Base-by-base conservation (phyloP, 2,329 filamentous ascomycete genomes). In the Cytospora schulzeri region DNA sequence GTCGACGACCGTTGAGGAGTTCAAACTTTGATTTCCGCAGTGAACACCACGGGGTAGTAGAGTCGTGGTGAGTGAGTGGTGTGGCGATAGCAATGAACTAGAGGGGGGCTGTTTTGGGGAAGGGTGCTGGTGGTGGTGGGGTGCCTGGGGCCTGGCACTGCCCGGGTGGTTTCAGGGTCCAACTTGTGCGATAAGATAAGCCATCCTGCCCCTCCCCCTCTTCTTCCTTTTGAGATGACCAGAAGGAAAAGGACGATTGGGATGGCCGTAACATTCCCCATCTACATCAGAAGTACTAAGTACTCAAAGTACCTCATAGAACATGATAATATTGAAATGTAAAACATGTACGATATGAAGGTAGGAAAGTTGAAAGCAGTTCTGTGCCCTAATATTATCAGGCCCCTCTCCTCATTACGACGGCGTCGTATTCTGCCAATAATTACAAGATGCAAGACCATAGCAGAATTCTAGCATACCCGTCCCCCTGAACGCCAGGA, bases 121-220 rank as follows among this genome's bases (percentile, higher is more conserved):
- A 45, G 17, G 7, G 1, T 19, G 15, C 8, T 55, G 19, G 29
- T 41, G 35, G 15, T 38, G 35, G 35, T 15, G 55, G 29, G 6
- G 8, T 31, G 29, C 29, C 29, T 31, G 29, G 29, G n/a, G n/a
- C n/a, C n/a, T n/a, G n/a, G n/a, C n/a, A n/a, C n/a, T n/a, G n/a
- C n/a, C n/a, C n/a, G n/a, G n/a, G n/a, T 6, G 31, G 9, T 8
- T 24, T 3, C 19, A 19, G 29, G 29, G 17, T 45, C 24, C 26
- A 22, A 29, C n/a, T n/a, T 15, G 52, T 45, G 19, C 60, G 60
- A 62, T 62, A 62, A 62, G 60, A 62, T 62, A 62, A 62, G 60
- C 59, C 33, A 14, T 2, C 35, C 35, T 38, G 17, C 35, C 35
- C 35, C 35, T 31, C 29, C 29, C 29, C 29, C 29, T 31, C 29